These are phyloP conservation scores for Acacia crassicarpa DNA, from an alignment of 306 rosid species.

Conservation along the genomic window DNA sequence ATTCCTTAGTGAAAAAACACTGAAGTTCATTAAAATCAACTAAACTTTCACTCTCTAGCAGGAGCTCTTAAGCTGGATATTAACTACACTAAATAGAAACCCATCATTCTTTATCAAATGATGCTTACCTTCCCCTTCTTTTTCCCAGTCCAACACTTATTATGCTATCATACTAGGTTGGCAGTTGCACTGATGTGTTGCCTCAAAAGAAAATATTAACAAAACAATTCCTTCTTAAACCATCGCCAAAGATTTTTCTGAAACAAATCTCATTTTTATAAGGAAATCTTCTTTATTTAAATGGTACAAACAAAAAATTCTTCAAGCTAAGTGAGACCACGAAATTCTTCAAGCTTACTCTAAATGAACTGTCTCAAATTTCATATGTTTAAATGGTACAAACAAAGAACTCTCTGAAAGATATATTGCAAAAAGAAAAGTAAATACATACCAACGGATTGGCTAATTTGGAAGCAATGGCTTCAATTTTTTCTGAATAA, in stretches of 20 bases:
- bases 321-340: background rate
- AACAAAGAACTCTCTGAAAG: constrained; percentile 9
- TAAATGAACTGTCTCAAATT: background rate
- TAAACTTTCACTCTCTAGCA: background rate
- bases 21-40: background rate
- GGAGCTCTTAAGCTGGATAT: background rate
- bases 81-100: background rate
- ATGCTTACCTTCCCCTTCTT: background rate
- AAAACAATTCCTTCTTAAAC: constrained; percentile 9
- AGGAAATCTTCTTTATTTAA: background rate
- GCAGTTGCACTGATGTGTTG: background rate
- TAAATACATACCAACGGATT: constrained; percentile 46
- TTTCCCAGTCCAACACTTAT: background rate
- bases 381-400: background rate
- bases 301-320: background rate
- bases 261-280: background rate
- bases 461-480: constrained; percentile 66
- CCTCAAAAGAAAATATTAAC: background rate
- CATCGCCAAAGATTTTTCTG: background rate
- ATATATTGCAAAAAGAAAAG: constrained; percentile 15
- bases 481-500: constrained; percentile 85
- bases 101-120: background rate
- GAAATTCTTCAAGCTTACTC: constrained; percentile 14
- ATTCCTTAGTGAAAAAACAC: background rate
- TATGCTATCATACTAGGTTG: background rate